Percentiles rank a stretch among this genome's conserved stretches.
Evolutionary conservation across 2,329 filamentous ascomycete species (phyloP).

Genomic region (Ophiostoma montium): DNA sequence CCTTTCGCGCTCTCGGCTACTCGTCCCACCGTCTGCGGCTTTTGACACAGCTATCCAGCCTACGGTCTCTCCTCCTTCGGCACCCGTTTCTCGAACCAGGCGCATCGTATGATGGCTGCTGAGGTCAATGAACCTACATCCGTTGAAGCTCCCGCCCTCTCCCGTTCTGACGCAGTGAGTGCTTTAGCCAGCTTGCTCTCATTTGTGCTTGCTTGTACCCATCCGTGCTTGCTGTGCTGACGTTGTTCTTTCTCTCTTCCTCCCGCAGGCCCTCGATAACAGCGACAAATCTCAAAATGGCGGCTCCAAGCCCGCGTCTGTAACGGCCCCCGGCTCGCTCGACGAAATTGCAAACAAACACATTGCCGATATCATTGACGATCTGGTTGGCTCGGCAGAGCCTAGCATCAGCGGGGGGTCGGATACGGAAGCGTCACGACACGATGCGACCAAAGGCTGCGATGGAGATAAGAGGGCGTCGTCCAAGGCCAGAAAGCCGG

Average conservation of each 20-base stretch:
- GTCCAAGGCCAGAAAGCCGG: slow-evolving; percentile 55
- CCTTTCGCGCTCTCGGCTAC: neutral
- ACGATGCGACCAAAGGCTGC: slow-evolving; percentile 38
- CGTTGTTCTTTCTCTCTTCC: neutral
- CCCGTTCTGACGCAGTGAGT: slow-evolving; percentile 32
- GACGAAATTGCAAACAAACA: slow-evolving; percentile 44
- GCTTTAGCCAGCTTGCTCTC: slow-evolving; percentile 3
- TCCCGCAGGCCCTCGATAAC: slow-evolving; percentile 22
- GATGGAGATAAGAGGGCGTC: slow-evolving; percentile 42
- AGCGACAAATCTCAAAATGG: slow-evolving; percentile 33
- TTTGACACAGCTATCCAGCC: slow-evolving; percentile 7
- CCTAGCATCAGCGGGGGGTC: slow-evolving; percentile 61
- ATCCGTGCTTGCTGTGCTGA: neutral
- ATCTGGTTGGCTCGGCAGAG: slow-evolving; percentile 46
- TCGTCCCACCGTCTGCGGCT: slow-evolving; percentile 8
- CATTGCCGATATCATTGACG: slow-evolving; percentile 41
- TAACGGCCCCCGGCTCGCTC: slow-evolving; percentile 22
- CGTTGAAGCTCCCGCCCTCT: slow-evolving; percentile 38
- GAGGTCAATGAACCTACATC: slow-evolving; percentile 40
- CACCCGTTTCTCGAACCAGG: slow-evolving; percentile 19
- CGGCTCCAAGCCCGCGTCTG: slow-evolving; percentile 26
- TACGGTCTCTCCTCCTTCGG: slow-evolving; percentile 9
- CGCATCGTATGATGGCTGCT: slow-evolving; percentile 51
- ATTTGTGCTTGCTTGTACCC: neutral
- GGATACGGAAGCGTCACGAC: slow-evolving; percentile 58